Evolutionary conservation across 495 filamentous ascomycete genomes (phyloP).

Genomic region (Lophiotrema nucula): DNA sequence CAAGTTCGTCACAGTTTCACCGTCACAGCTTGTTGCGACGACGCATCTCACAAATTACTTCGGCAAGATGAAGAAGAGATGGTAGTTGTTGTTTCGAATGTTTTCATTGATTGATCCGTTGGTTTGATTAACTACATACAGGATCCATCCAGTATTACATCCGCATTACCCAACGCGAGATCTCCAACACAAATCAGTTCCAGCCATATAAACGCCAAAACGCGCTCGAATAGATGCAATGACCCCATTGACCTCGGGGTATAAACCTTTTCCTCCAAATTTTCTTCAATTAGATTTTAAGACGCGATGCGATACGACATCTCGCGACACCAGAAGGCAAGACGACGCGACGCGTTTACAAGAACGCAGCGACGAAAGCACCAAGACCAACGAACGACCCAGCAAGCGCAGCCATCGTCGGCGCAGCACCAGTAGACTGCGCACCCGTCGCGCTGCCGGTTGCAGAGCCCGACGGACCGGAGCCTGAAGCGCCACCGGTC

Average conservation of each 20-base stretch:
- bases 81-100: no score
- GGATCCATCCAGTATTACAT: no score
- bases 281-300: not conserved
- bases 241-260: not conserved
- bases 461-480: slow-evolving; percentile 5
- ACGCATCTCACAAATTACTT: no score
- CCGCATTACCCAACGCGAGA: no score
- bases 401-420: slow-evolving; percentile 21
- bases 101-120: no score
- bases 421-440: slow-evolving; percentile 21
- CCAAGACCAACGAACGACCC: slow-evolving; percentile 21
- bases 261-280: not conserved
- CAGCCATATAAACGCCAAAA: not conserved
- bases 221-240: not conserved
- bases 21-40: no score
- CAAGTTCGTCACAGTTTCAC: no score
- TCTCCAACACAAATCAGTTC: no score
- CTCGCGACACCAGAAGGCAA: no score
- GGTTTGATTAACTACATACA: no score
- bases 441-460: slow-evolving; percentile 2
- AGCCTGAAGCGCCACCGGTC: slow-evolving; percentile 8
- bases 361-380: slow-evolving; percentile 11
- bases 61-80: no score
- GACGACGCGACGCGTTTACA: slow-evolving; percentile 28
- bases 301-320: slow-evolving; percentile 4